Evolutionary conservation across 2,329 filamentous ascomycete genomes (phyloP), one percentile per base, ranked within the genome.

Genomic region (Chaetothyriales sp.): DNA sequence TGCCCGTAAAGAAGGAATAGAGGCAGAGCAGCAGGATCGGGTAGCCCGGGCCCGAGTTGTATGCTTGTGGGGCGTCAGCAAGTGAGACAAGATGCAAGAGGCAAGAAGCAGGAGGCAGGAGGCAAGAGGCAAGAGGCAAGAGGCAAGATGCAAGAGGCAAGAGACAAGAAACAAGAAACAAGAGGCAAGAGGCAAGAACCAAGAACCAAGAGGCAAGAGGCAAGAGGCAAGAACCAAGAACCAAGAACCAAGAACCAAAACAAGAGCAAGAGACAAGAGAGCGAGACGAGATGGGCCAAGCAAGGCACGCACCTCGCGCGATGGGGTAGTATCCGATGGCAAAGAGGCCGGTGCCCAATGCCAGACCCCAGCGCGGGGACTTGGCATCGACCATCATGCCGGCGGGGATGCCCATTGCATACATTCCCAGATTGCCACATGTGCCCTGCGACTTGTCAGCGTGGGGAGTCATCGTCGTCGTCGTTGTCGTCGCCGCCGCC

Each of bases 271-370:
- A n/a, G n/a, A n/a, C n/a, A 28, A 13, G 44, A 20, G 44, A n/a
- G n/a, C n/a, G n/a, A n/a, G n/a, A n/a, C n/a, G n/a, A n/a, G n/a
- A n/a, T n/a, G n/a, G n/a, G 22, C 22, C 22, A 25, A 25, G 3
- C 22, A 25, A 25, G 19, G 44, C 1, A 46, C 28, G 44, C 56
- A 70, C 68, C 61, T 89, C 83, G 53, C 25, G 59, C 56, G 51
- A 97, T 80, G 2, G 88, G 87, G 62, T 87, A 90, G 70, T 98
- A 98, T 49, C 92, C 92, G 4, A 79, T 64, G 10, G 78, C 82
- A 43, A 98, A 76, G 28, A 84, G 71, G 18, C 89, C 61, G 9
- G 85, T 80, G 43, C 90, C 90, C 46, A 83, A 72, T 9, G 94
- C 69, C 5, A 92, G 83, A 50, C 88, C 84, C 49, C 85, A 81